Evolutionary conservation across 495 filamentous ascomycete genomes (phyloP), one percentile per base, ranked within the genome.

Genomic region (Letharia lupina): DNA sequence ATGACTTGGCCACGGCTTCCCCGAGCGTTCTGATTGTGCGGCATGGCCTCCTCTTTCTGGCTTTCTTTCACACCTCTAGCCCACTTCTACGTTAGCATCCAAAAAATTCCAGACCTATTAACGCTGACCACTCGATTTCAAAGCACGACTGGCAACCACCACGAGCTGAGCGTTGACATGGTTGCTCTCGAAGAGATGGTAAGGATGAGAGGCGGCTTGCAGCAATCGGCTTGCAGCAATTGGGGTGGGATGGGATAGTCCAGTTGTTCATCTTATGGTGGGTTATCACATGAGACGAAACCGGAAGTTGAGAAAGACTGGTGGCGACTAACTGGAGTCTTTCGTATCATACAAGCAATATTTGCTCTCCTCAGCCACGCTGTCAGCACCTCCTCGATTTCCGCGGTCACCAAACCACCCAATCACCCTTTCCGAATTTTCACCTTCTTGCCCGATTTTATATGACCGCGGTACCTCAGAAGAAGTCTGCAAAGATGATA

Each of bases 191-290:
- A 35, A 18, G 45, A 45, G 31, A 67, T 67, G 60, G 48, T 67
- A 56, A 45, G 6, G 0, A 28, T 67, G 0, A 18, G 60, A 56
- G 59, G 60, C 11, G 65, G 65, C 16, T 47, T 63, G 7, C 18
- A 45, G 13, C 18, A 45, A 20, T 28, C 59, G 7, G 60, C 16
- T 47, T 63, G 7, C 18, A 45, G 13, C 18, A 45, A 20, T 28
- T 63, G 7, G 60, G 60, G 35, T 63, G 59, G 60, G 18, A 23
- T 37, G 48, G 60, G 1, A 50, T 63, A 3, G 47, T 67, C 4
- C 65, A 57, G 28, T 59, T 67, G 48, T 41, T 67, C 33, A 56
- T 67, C 0, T 31, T 50, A 45, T 67, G 65, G 65, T 63, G 39
- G 2, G 39, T 61, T 44, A 13, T 18, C 59, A 42, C 6, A 0